These are phyloP conservation scores for Chalciporus chontae DNA, from an alignment of 768 basidiomycete genomes.

Conservation along the genomic window DNA sequence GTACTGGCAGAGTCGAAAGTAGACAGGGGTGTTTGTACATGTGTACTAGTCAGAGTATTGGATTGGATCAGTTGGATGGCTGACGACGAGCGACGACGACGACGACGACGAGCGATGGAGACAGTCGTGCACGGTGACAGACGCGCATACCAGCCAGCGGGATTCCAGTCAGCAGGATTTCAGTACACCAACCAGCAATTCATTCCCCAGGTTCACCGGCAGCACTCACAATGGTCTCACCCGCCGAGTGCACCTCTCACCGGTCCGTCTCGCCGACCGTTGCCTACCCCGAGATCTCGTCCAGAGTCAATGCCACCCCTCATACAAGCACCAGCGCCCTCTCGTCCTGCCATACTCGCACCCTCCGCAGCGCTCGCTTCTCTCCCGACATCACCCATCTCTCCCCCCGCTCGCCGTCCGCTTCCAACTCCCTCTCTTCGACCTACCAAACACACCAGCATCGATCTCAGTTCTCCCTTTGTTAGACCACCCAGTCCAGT, in stretches of 20 bases:
- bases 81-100: conserved; percentile 20
- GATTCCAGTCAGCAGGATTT: conserved; percentile 23
- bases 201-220: conserved; percentile 14
- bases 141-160: conserved; percentile 10
- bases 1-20: not conserved
- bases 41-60: conserved; percentile 14
- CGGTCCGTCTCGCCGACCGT: conserved; percentile 26
- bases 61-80: conserved; percentile 10
- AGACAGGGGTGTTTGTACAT: conserved; percentile 21
- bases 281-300: conserved; percentile 27
- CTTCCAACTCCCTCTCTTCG: conserved; percentile 18
- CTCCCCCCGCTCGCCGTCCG: conserved; percentile 18
- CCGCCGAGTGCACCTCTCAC: conserved; percentile 12
- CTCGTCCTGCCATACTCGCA: conserved; percentile 28
- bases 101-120: conserved; percentile 9
- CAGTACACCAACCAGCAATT: conserved; percentile 14
- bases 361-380: conserved; percentile 17
- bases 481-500: conserved; percentile 18
- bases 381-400: conserved; percentile 9
- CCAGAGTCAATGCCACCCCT: conserved; percentile 26
- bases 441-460: conserved; percentile 16
- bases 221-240: conserved; percentile 1
- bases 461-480: conserved; percentile 18
- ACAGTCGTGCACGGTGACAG: conserved; percentile 14
- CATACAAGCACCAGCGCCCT: conserved; percentile 31